These are phyloP conservation scores for Protomyces pachydermus DNA, from an alignment of 1,139 yeast species.

Conservation along the genomic window DNA sequence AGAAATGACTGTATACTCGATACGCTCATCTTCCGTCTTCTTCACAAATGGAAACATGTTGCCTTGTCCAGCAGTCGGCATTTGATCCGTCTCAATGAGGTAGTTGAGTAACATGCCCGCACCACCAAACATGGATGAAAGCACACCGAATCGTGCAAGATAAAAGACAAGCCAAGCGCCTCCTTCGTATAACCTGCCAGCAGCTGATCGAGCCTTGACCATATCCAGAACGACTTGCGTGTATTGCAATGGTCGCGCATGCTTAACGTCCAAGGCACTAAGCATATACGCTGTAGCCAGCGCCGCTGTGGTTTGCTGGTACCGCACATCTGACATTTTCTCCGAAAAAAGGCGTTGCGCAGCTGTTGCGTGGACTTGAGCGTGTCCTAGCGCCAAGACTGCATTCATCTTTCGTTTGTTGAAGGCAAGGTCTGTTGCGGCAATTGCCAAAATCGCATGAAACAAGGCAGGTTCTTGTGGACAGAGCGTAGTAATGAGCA, in stretches of 20 bases:
- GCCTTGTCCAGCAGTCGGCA: constrained; percentile 26
- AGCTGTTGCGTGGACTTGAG: constrained; percentile 7
- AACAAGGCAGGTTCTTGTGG: constrained; percentile 24
- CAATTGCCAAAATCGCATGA: constrained; percentile 17
- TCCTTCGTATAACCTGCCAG: constrained; percentile 19
- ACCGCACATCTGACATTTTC: constrained; percentile 4
- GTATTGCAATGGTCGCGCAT: constrained; percentile 4
- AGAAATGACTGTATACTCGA: constrained; percentile 17
- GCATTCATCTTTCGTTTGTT: constrained; percentile 1
- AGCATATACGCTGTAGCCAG: constrained; percentile 23
- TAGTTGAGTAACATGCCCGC: constrained; percentile 14
- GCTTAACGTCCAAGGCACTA: constrained; percentile 7
- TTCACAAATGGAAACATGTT: constrained; percentile 24
- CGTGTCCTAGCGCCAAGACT: not conserved
- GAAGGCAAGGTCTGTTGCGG: constrained; percentile 23
- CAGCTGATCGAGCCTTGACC: constrained; percentile 23
- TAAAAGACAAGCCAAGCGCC: constrained; percentile 21
- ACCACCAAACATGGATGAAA: constrained; percentile 19
- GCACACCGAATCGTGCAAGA: constrained; percentile 10
- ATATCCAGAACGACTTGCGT: constrained; percentile 5
- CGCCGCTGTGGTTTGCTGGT: constrained; percentile 14
- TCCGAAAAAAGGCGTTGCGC: not conserved
- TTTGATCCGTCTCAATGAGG: constrained; percentile 19
- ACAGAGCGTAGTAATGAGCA: constrained; percentile 5
- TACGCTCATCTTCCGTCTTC: constrained; percentile 23